A percentile compares a stretch with the other conserved stretches of the same genome.
Conservation (phyloP, 805 yeast genomes). For the Yarrowia bubula region DNA sequence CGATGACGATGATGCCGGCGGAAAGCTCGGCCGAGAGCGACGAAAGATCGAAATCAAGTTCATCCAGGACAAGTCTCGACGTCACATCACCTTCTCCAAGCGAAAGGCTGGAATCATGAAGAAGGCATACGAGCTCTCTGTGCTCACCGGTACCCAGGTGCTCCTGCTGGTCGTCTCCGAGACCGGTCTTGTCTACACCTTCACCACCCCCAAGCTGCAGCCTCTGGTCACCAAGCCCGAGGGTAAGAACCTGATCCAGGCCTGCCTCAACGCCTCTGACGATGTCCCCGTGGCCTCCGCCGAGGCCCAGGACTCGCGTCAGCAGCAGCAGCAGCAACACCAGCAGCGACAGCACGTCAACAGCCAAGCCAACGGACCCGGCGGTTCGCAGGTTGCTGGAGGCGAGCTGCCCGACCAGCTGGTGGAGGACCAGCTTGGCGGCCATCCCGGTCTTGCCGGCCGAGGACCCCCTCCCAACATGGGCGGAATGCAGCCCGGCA, state of each 20-base stretch:
- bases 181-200: constrained; percentile 97
- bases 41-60: constrained; percentile 96
- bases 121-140: constrained; percentile 97
- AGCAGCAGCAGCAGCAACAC: constrained; percentile 39
- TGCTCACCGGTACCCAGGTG: constrained; percentile 96
- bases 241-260: constrained; percentile 94
- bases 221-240: constrained; percentile 96
- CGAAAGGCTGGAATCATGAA: constrained; percentile 99
- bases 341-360: constrained; percentile 34
- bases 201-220: constrained; percentile 98
- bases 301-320: constrained; percentile 34
- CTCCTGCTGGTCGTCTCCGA: constrained; percentile 91
- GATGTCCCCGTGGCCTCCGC: constrained; percentile 49
- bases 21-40: constrained; percentile 51
- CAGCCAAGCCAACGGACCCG: constrained; percentile 34
- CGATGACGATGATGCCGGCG: constrained; percentile 51
- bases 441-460: constrained; percentile 31
- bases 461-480: constrained; percentile 31
- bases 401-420: constrained; percentile 30
- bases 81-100: constrained; percentile 96
- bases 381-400: constrained; percentile 3
- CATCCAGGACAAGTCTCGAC: constrained; percentile 94
- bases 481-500: constrained; percentile 42
- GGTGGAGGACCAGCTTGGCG: constrained; percentile 31
- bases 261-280: constrained; percentile 96